These are phyloP conservation scores for Daphne laureola DNA, from an alignment of 441 rosid genomes.

Conservation along the genomic window DNA sequence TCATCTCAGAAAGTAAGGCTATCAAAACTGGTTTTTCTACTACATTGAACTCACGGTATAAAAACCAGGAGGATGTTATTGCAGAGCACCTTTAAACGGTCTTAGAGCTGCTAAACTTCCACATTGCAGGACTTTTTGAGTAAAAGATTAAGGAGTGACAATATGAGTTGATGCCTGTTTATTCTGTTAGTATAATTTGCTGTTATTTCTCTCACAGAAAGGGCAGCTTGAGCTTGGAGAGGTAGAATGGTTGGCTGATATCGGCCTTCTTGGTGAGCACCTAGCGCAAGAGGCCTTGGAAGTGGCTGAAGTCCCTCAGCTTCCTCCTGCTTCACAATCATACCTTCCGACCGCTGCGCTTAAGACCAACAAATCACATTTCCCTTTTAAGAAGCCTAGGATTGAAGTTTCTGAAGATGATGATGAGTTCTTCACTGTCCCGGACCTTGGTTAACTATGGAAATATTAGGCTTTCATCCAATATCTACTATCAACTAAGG, in stretches of 20 bases:
- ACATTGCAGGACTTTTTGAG: no score
- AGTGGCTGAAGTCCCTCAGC: constrained; percentile 80
- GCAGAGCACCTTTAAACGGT: background rate
- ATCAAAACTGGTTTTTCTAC: background rate
- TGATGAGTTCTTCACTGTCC: constrained; percentile 79
- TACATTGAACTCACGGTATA: background rate
- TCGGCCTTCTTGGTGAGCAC: constrained; percentile 63
- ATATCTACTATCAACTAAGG: background rate
- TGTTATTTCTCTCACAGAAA: constrained; percentile 32
- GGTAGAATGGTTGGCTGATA: constrained; percentile 76
- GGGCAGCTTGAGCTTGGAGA: constrained; percentile 74
- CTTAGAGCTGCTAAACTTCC: no score
- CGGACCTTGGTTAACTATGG: constrained; percentile 64
- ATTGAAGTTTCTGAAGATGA: constrained; percentile 52
- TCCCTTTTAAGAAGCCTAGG: constrained; percentile 79
- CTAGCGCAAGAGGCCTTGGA: constrained; percentile 51
- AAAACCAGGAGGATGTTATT: background rate
- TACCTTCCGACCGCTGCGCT: constrained; percentile 21
- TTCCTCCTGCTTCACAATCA: constrained; percentile 40
- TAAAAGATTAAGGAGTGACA: no score
- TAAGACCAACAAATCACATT: constrained; percentile 40
- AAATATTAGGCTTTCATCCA: background rate
- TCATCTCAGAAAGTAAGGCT: constrained; percentile 59
- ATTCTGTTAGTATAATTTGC: no score
- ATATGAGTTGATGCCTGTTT: no score